These are phyloP conservation scores for Suzukiozyma palmioleophila DNA, from an alignment of 1,139 yeast species.

Conservation along the genomic window DNA sequence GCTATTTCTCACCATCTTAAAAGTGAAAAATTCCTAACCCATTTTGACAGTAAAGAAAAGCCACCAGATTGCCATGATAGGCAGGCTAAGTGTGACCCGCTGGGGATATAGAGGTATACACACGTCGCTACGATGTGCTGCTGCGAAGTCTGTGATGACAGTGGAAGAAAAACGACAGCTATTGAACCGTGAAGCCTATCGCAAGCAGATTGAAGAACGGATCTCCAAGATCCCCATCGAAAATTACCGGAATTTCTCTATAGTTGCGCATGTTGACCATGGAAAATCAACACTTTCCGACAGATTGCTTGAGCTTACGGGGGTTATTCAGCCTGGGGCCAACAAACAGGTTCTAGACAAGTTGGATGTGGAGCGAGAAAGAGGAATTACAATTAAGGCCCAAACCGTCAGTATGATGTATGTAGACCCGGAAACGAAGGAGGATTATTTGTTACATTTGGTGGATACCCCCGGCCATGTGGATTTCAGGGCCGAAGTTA, in stretches of 20 bases:
- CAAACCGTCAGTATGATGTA: constrained; percentile 95
- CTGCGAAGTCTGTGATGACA: constrained; percentile 3
- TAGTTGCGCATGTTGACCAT: constrained; percentile 97
- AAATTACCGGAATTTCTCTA: constrained; percentile 84
- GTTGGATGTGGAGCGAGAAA: constrained; percentile 87
- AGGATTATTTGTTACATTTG: constrained; percentile 78
- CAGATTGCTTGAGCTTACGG: constrained; percentile 78
- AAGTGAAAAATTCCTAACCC: too few relatives aligned
- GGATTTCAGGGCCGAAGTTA: constrained; percentile 90
- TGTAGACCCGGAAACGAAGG: constrained; percentile 47
- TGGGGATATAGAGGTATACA: not conserved
- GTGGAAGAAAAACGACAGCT: constrained; percentile 25
- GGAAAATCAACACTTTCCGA: constrained; percentile 94
- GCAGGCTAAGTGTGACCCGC: not conserved
- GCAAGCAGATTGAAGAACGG: constrained; percentile 44
- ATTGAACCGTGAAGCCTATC: constrained; percentile 29
- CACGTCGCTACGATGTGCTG: not conserved
- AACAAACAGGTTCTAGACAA: constrained; percentile 87
- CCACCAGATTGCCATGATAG: not conserved
- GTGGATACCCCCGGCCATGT: constrained; percentile 99
- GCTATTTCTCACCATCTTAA: too few relatives aligned
- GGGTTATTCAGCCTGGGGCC: constrained; percentile 76
- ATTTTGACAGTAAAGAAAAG: too few relatives aligned
- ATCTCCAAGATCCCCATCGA: constrained; percentile 73
- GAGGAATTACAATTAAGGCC: constrained; percentile 96